Evolutionary conservation across 768 basidiomycete species (phyloP), one percentile per base, ranked within the genome.

Genomic region (Auricularia heimuer): DNA sequence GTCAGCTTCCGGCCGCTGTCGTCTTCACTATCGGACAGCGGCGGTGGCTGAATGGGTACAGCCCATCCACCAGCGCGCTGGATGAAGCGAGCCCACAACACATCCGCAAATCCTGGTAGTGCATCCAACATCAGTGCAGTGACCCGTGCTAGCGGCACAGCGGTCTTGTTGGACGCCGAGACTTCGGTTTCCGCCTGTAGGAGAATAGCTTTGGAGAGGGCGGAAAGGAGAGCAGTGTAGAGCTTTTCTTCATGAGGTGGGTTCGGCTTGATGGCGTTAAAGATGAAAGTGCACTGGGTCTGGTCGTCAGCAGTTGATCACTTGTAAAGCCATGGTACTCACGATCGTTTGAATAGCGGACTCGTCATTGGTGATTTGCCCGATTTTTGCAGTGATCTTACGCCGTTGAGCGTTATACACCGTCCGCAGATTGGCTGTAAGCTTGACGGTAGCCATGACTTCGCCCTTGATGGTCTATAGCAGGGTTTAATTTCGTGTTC

Each of bases 151-250:
- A 99, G 82, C 0, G 96, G 96, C 44, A 82, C 79, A 0, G 94
- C 94, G 29, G 89, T 89, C 36, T 86, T 85, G 70, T 89, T 86
- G 75, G 95, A 91, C 2, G 94, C 94, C 1, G 89, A 85, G 8
- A 96, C 91, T 75, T 98, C 96, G 0, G 87, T 89, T 77, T 97
- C 94, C 18, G 94, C 94, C 77, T 98, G 96, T 39, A 90, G 81
- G 54, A 98, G 81, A 66, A 98, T 87, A 18, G 86, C 79, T 72
- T 98, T 98, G 60, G 92, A 80, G 47, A 98, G 83, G n/a, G 94
- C 89, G 24, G 91, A 94, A 56, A 95, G 83, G 24, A 89, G 81
- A 62, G 92, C 90, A 60, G 80, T 74, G 73, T 94, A 95, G 63
- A 90, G 76, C n/a, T 73, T 68, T 44, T 68, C 67, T 12, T 74